Conservation (phyloP, 805 yeast species). For the Metschnikowia lachancei region DNA sequence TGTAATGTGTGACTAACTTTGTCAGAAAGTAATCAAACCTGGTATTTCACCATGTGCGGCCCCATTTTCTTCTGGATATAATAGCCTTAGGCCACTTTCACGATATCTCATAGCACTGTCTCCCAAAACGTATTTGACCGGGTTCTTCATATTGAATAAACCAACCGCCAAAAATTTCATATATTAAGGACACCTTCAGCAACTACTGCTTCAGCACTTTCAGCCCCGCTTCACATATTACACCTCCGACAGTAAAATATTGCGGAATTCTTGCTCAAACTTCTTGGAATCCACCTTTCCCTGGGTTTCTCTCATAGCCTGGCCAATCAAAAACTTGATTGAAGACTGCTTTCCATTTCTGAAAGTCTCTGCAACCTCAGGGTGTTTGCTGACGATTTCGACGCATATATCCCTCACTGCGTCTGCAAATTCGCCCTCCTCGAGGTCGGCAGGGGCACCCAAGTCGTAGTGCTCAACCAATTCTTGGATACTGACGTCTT, state of each 20-base stretch:
- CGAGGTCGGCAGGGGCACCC: conserved; percentile 25
- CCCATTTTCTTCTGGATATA: too few species aligned
- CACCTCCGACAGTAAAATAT: conserved; percentile 15
- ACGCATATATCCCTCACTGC: conserved; percentile 44
- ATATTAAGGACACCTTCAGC: too few species aligned
- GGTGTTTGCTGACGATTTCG: conserved; percentile 44
- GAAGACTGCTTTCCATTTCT: conserved; percentile 59
- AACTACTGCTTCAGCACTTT: too few species aligned
- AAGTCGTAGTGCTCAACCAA: conserved; percentile 58
- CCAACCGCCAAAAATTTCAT: too few species aligned
- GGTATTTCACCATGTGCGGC: too few species aligned
- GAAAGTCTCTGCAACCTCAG: conserved; percentile 56
- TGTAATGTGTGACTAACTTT: too few species aligned
- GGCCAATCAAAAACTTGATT: conserved; percentile 77
- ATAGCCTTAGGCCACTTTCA: too few species aligned
- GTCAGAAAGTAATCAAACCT: too few species aligned
- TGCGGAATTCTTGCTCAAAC: conserved; percentile 27
- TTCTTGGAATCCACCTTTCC: conserved; percentile 51
- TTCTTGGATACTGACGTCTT: conserved; percentile 29
- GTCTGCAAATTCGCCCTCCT: conserved; percentile 32
- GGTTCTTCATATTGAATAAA: too few species aligned
- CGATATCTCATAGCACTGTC: too few species aligned
- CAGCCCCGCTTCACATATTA: too few species aligned
- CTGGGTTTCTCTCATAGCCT: conserved; percentile 75
- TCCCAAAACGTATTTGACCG: too few species aligned